phyloP scores from a whole-genome alignment of 2,329 filamentous ascomycete genomes.

The Cucurbitaria berberidis region DNA sequence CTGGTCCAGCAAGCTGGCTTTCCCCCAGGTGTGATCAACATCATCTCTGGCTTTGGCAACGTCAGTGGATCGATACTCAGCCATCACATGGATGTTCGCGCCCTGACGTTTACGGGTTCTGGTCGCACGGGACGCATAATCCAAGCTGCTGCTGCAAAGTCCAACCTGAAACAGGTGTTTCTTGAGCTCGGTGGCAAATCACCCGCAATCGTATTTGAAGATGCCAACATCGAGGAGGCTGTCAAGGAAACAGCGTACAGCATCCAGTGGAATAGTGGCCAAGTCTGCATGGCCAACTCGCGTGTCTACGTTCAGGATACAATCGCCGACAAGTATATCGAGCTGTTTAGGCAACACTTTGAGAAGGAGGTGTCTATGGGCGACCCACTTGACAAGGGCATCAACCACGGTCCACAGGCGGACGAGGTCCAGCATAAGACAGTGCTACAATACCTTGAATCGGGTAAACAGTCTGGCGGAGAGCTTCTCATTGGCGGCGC shows the following conservation, averaged over 20 bases:
- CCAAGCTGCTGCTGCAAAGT: slow-evolving; percentile 71
- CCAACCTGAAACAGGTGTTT: slow-evolving; percentile 84
- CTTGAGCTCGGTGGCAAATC: slow-evolving; percentile 89
- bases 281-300: slow-evolving; percentile 66
- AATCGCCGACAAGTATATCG: slow-evolving; percentile 56
- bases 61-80: slow-evolving; percentile 79
- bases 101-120: slow-evolving; percentile 81
- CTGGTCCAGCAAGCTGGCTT: slow-evolving; percentile 79
- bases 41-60: slow-evolving; percentile 78
- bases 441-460: slow-evolving; percentile 55
- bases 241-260: slow-evolving; percentile 60
- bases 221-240: slow-evolving; percentile 78
- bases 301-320: slow-evolving; percentile 63
- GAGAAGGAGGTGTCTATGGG: slow-evolving; percentile 45
- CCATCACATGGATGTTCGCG: slow-evolving; percentile 81
- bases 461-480: slow-evolving; percentile 70
- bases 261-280: slow-evolving; percentile 62
- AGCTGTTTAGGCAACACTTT: slow-evolving; percentile 48
- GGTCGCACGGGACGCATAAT: slow-evolving; percentile 89
- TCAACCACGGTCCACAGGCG: slow-evolving; percentile 64
- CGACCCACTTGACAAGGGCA: slow-evolving; percentile 74
- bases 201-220: slow-evolving; percentile 81
- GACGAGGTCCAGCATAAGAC: slow-evolving; percentile 59
- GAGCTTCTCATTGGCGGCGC: slow-evolving; percentile 40
- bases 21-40: slow-evolving; percentile 79